Base-by-base conservation (phyloP, 2,329 filamentous ascomycete species). In the Rosellinia necatrix region DNA sequence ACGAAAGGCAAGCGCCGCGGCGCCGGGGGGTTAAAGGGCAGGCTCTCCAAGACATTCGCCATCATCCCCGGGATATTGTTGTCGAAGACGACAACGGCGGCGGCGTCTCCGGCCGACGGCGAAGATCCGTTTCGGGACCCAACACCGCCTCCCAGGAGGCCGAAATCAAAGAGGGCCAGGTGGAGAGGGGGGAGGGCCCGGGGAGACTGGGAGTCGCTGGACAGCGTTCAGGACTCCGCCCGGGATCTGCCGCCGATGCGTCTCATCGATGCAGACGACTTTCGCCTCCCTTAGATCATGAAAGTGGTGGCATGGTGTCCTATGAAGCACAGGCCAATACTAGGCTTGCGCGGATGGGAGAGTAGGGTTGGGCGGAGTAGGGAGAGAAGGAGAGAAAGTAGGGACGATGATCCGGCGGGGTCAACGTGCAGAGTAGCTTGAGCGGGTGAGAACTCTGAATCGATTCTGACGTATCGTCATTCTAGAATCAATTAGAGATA, bases 251-350 rank as follows among this genome's bases (percentile, higher is more conserved):
- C 41, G 6, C 54, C 58, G 4, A 60, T 60, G 54, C 54, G 27
- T 21, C 25, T 60, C 24, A 27, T 60, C 12, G 49, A 53, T 7
- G 54, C 50, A 2, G 58, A 60, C 8, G 54, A 60, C 40, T 58
- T 48, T 35, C 58, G 58, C 17, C 30, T 60, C 13, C n/a, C n/a
- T 27, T 35, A 6, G 27, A 25, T 6, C 21, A n/a, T 17, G n/a
- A 24, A 9, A 22, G 27, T 17, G 10, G n/a, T n/a, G n/a, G n/a
- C n/a, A n/a, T n/a, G n/a, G n/a, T n/a, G n/a, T n/a, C n/a, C n/a
- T n/a, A n/a, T n/a, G n/a, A n/a, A n/a, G n/a, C n/a, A n/a, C n/a
- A n/a, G n/a, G n/a, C n/a, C n/a, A n/a, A n/a, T n/a, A n/a, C 19
- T 9, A n/a, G 21, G 6, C 3, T 6, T 7, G 6, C 13, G 12